Percentiles rank a stretch among this genome's conserved stretches.
phyloP scores from a whole-genome alignment of 1,284 basidiomycete genomes.

The Exobasidium cylindrosporum region DNA sequence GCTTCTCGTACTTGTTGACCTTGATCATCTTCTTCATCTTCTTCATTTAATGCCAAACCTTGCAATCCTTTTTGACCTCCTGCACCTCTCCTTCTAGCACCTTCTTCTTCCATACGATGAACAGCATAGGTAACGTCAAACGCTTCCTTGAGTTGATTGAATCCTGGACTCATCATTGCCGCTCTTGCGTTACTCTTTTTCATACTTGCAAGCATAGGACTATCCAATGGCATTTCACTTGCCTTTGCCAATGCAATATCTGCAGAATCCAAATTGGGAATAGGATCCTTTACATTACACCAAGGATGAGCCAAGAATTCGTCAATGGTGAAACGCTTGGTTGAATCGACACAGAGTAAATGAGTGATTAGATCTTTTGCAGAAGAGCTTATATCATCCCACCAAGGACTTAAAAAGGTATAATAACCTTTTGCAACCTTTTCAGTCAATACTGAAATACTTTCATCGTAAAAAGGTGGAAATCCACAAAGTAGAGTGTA shows the following conservation, averaged over 20 bases:
- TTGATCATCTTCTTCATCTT: constrained; percentile 57
- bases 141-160: constrained; percentile 81
- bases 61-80: constrained; percentile 59
- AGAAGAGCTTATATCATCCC: constrained; percentile 88
- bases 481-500: constrained; percentile 99
- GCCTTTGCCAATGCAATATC: constrained; percentile 47
- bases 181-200: constrained; percentile 60
- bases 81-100: constrained; percentile 65
- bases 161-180: constrained; percentile 82
- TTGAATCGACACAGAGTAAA: constrained; percentile 90
- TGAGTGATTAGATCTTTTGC: constrained; percentile 95
- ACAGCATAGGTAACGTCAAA: constrained; percentile 99
- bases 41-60: constrained; percentile 87
- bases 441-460: constrained; percentile 94
- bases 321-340: constrained; percentile 93
- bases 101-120: constrained; percentile 98
- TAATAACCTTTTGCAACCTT: constrained; percentile 97
- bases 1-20: constrained; percentile 10
- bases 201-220: constrained; percentile 78
- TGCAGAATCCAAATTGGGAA: constrained; percentile 47
- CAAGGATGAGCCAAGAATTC: constrained; percentile 96
- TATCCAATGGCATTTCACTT: constrained; percentile 71
- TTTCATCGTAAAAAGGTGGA: constrained; percentile 97
- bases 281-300: constrained; percentile 64
- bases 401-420: constrained; percentile 98